Evolutionary conservation across 805 yeast species (phyloP).

Genomic region (Kodamaea neixiangensis): DNA sequence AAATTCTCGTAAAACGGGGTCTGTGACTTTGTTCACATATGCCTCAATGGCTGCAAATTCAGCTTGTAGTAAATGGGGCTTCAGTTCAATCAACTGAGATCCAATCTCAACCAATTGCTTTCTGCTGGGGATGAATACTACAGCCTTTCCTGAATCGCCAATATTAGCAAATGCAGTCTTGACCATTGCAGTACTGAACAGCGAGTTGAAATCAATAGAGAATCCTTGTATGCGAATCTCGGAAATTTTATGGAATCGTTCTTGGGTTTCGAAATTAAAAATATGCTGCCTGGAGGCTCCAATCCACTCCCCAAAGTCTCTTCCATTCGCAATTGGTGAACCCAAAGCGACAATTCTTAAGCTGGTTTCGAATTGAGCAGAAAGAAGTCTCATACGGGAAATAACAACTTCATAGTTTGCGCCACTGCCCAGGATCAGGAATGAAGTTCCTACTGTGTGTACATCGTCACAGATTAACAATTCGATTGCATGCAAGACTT

Average conservation of each 20-base stretch:
- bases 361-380: constrained; percentile 58
- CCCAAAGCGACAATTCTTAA: constrained; percentile 70
- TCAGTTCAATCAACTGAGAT: not conserved
- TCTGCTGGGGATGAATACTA: constrained; percentile 1
- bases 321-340: constrained; percentile 68
- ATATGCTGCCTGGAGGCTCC: constrained; percentile 63
- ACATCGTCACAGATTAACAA: constrained; percentile 72
- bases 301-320: constrained; percentile 85
- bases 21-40: constrained; percentile 44
- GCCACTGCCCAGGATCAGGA: constrained; percentile 5
- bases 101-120: not conserved
- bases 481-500: constrained; percentile 66
- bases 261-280: constrained; percentile 70
- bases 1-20: constrained; percentile 44
- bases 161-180: constrained; percentile 1
- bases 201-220: not conserved
- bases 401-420: constrained; percentile 74
- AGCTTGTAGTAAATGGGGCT: not conserved
- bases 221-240: constrained; percentile 19
- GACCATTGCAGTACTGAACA: constrained; percentile 2
- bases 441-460: constrained; percentile 63
- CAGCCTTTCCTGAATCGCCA: not conserved
- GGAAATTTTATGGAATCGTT: constrained; percentile 53
- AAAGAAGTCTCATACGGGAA: constrained; percentile 70
- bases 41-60: constrained; percentile 36